Percentiles rank a stretch among this genome's conserved stretches.
Conservation (phyloP, 148 eudicot species). For the Cornus florida region DNA sequence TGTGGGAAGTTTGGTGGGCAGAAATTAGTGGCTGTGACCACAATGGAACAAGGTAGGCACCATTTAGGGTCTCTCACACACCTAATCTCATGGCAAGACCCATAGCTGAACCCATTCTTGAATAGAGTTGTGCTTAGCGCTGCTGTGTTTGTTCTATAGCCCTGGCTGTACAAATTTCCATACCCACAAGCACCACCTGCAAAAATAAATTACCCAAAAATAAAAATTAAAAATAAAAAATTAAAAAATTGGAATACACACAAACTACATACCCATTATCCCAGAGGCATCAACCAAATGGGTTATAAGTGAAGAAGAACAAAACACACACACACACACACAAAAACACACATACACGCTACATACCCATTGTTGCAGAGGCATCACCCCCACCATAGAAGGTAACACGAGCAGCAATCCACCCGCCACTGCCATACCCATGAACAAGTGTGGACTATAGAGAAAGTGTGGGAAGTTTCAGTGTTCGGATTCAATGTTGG, state of each 20-base stretch:
- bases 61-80: conserved; percentile 58
- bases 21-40: conserved; percentile 77
- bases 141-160: conserved; percentile 76
- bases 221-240: too few species aligned
- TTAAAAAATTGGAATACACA: too few species aligned
- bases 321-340: neutral
- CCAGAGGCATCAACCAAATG: too few species aligned
- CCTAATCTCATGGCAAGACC: conserved; percentile 68
- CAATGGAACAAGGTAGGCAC: conserved; percentile 66
- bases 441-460: conserved; percentile 36
- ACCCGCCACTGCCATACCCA: conserved; percentile 53
- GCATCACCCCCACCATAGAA: conserved; percentile 77
- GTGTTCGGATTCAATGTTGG: too few species aligned
- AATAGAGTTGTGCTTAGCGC: conserved; percentile 72
- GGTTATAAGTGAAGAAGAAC: too few species aligned
- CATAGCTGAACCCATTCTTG: conserved; percentile 72
- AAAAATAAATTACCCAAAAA: neutral
- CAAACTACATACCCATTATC: too few species aligned
- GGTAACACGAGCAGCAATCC: conserved; percentile 76
- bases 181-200: conserved; percentile 81
- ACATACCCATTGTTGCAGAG: conserved; percentile 73
- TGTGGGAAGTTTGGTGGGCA: conserved; percentile 85
- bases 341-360: too few species aligned
- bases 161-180: conserved; percentile 67
- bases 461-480: too few species aligned